A percentile compares a stretch with the other conserved stretches of the same genome.
phyloP scores from a whole-genome alignment of 768 basidiomycete species.

The Lactarius hengduanensis region DNA sequence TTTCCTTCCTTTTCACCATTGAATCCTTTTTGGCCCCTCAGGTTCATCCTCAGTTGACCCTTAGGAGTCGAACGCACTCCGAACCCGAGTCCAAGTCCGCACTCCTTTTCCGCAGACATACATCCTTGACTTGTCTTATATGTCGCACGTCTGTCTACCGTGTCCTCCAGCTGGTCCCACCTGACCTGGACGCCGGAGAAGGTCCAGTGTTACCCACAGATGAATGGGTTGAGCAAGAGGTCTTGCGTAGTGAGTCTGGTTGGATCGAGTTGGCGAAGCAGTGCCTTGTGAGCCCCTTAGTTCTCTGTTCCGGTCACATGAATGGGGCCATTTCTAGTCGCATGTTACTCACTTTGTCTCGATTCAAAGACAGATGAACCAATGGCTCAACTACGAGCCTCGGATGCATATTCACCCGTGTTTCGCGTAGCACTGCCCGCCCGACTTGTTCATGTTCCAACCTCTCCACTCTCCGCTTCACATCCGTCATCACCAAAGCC shows the following conservation, averaged over 20 bases:
- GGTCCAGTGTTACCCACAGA: conserved; percentile 67
- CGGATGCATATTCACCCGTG: conserved; percentile 39
- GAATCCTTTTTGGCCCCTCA: conserved; percentile 32
- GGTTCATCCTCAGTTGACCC: conserved; percentile 69
- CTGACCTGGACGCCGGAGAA: conserved; percentile 58
- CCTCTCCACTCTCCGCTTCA: conserved; percentile 15
- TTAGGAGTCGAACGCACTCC: conserved; percentile 50
- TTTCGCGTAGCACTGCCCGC: conserved; percentile 35
- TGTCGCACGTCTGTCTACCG: conserved; percentile 69
- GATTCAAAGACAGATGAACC: conserved; percentile 32
- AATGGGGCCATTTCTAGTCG: neutral
- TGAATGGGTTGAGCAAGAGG: conserved; percentile 75
- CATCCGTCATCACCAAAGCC: conserved; percentile 15
- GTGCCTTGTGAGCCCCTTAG: conserved; percentile 57
- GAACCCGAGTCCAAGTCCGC: conserved; percentile 27
- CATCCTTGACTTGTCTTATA: conserved; percentile 64
- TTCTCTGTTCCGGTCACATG: conserved; percentile 1
- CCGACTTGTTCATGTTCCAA: conserved; percentile 13
- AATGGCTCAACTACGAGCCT: conserved; percentile 31
- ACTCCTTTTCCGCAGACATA: conserved; percentile 47
- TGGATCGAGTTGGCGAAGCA: conserved; percentile 71
- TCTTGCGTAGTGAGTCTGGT: conserved; percentile 62
- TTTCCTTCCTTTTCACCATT: neutral
- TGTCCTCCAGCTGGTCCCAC: conserved; percentile 56
- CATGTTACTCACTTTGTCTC: conserved; percentile 18